Base-by-base conservation (phyloP, 352 stramenopile species). In the Pythium rishiriense region DNA sequence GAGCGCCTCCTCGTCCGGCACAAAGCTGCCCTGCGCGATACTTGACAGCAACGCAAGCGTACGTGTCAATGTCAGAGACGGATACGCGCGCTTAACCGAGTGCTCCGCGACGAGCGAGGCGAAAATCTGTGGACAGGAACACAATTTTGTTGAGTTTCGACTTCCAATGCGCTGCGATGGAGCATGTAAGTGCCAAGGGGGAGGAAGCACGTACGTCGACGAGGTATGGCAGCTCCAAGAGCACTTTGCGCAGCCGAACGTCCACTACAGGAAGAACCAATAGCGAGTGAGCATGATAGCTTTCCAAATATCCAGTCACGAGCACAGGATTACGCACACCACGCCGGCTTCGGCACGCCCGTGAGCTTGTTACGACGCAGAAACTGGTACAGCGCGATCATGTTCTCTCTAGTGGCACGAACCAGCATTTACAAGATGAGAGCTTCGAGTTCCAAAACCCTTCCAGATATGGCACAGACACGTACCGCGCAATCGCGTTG, bases 341-440 rank as follows among this genome's bases (percentile, higher is more conserved):
- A 92, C 29, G 66, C 69, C 10, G 84, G 87, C 63, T 87, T 87
- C 24, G 80, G 73, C 3, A 95, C 78, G 24, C 81, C 79, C 0
- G 72, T 73, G 19, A 91, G 66, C 54, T 93, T 91, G 63, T 81
- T 75, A 15, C 83, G 85, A 26, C 83, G 83, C 19, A 93, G 61
- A 55, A 79, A 93, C 62, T 90, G 82, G 62, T 95, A 93, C 55
- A 93, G 31, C 24, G 87, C 84, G 57, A 95, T 79, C 75, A 95
- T 88, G 61, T 93, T 91, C 61, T 94, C 85, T 15, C 87, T 63
- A 29, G 41, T n/a, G 15, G 1, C 24, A 47, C 25, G 49, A 21
- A 22, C 22, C 21, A 48, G 41, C 28, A 58, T 17, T 25, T 19
- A 64, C n/a, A 47, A 62, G 55, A 39, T 11, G 68, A 54, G 4